A percentile compares a stretch with the other conserved stretches of the same genome.
phyloP scores from a whole-genome alignment of 2,329 filamentous ascomycete species.

The Trichoderma sp. region DNA sequence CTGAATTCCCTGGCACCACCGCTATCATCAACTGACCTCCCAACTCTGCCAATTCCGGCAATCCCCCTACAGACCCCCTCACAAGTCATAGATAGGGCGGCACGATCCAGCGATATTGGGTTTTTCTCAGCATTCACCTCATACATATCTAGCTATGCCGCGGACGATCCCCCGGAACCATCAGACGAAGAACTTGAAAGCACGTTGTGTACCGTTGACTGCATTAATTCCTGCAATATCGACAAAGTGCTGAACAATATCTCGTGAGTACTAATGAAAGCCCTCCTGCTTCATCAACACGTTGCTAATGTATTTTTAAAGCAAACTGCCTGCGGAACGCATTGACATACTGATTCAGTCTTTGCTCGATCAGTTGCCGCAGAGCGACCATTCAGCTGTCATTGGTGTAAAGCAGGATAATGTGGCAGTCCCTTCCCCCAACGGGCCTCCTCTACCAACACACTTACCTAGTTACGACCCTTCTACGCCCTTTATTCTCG shows the following conservation, averaged over 20 bases:
- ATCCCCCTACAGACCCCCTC: constrained; percentile 92
- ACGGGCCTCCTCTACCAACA: constrained; percentile 47
- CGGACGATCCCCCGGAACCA: constrained; percentile 94
- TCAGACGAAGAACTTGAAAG: constrained; percentile 97
- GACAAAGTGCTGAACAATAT: constrained; percentile 83
- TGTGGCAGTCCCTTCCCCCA: constrained; percentile 63
- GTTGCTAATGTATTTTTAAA: constrained; percentile 32
- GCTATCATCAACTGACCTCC: constrained; percentile 68
- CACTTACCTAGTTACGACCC: constrained; percentile 75
- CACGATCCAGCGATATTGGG: constrained; percentile 76
- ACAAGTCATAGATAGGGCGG: constrained; percentile 86
- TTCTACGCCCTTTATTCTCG: constrained; percentile 84
- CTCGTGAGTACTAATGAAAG: constrained; percentile 56
- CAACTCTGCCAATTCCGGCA: constrained; percentile 70
- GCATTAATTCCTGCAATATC: constrained; percentile 86
- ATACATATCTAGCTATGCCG: constrained; percentile 98
- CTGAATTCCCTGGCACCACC: constrained; percentile 90
- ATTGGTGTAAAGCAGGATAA: constrained; percentile 90
- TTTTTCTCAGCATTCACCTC: constrained; percentile 94
- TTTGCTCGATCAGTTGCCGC: constrained; percentile 81
- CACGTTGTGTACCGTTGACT: constrained; percentile 91
- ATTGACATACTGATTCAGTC: constrained; percentile 59
- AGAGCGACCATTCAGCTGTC: constrained; percentile 74
- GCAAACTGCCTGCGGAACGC: constrained; percentile 44
- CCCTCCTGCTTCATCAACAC: neutral